These are phyloP conservation scores for Suaeda aralocaspica DNA, from an alignment of 148 eudicot species.

Conservation along the genomic window DNA sequence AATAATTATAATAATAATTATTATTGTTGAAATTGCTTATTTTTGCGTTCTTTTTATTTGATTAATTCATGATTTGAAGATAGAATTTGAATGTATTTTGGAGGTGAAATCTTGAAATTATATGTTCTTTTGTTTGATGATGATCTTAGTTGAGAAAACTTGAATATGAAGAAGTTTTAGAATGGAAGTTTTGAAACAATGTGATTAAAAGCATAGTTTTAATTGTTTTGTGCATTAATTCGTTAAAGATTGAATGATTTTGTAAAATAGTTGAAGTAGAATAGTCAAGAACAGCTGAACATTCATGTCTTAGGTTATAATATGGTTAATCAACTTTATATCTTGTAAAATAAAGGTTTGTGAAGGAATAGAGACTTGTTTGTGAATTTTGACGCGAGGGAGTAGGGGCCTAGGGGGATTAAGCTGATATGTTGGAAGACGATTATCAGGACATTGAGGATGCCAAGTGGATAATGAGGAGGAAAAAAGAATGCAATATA, in stretches of 20 bases:
- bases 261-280: background rate
- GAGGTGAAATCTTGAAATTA: too few species aligned
- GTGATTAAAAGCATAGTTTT: background rate
- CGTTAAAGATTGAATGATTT: background rate
- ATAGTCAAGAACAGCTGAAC: background rate
- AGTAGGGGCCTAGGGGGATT: background rate
- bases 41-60: too few species aligned
- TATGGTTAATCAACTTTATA: background rate
- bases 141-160: too few species aligned
- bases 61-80: too few species aligned
- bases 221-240: background rate
- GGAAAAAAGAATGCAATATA: background rate
- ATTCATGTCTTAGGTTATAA: background rate
- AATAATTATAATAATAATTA: too few species aligned
- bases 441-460: background rate
- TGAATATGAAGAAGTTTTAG: background rate
- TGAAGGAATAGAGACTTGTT: background rate
- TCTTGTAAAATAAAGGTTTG: background rate
- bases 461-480: background rate
- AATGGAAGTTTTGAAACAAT: background rate
- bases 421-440: background rate
- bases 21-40: too few species aligned
- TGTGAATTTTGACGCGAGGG: background rate
- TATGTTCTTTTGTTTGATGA: too few species aligned
- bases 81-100: too few species aligned